phyloP scores from a whole-genome alignment of 2,329 filamentous ascomycete species.

The Aspergillus versicolor region DNA sequence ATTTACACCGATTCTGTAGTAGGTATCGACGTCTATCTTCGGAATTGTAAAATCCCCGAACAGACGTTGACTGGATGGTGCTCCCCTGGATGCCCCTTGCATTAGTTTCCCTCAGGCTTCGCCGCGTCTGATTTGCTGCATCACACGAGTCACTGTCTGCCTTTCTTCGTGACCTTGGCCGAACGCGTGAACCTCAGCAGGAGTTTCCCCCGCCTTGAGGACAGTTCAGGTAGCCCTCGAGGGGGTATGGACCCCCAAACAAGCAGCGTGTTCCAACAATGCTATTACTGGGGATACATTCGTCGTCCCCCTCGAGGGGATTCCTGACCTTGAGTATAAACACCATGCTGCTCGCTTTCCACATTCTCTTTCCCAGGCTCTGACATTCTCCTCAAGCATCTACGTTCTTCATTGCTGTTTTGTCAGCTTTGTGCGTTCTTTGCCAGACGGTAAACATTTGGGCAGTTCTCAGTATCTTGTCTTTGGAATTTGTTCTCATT shows the following conservation, averaged over 20 bases:
- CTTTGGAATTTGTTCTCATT: slow-evolving; percentile 43
- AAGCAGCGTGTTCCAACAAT: slow-evolving; percentile 36
- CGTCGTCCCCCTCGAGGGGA: slow-evolving; percentile 29
- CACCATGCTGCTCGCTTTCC: slow-evolving; percentile 41
- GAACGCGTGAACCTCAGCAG: slow-evolving; percentile 31
- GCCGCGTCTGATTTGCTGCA: slow-evolving; percentile 39
- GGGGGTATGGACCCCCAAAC: slow-evolving; percentile 31
- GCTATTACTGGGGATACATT: slow-evolving; percentile 31
- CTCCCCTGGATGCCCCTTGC: slow-evolving; percentile 36
- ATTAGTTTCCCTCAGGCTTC: slow-evolving; percentile 33
- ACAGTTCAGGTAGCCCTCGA: slow-evolving; percentile 38
- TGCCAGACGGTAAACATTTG: slow-evolving; percentile 40
- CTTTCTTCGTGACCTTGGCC: slow-evolving; percentile 30
- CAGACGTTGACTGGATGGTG: slow-evolving; percentile 37
- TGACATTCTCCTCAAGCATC: slow-evolving; percentile 43
- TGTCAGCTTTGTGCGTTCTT: slow-evolving; percentile 36
- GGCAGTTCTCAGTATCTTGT: slow-evolving; percentile 30
- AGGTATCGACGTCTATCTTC: slow-evolving; percentile 17
- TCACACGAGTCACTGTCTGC: slow-evolving; percentile 31
- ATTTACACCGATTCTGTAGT: slow-evolving; percentile 24
- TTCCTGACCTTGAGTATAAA: slow-evolving; percentile 39
- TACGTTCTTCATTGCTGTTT: slow-evolving; percentile 39
- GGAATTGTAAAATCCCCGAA: slow-evolving; percentile 34
- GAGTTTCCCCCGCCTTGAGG: slow-evolving; percentile 28
- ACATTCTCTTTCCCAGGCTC: slow-evolving; percentile 45